These are phyloP conservation scores for Saturnispora ahearnii DNA, from an alignment of 805 yeast genomes.

Conservation along the genomic window DNA sequence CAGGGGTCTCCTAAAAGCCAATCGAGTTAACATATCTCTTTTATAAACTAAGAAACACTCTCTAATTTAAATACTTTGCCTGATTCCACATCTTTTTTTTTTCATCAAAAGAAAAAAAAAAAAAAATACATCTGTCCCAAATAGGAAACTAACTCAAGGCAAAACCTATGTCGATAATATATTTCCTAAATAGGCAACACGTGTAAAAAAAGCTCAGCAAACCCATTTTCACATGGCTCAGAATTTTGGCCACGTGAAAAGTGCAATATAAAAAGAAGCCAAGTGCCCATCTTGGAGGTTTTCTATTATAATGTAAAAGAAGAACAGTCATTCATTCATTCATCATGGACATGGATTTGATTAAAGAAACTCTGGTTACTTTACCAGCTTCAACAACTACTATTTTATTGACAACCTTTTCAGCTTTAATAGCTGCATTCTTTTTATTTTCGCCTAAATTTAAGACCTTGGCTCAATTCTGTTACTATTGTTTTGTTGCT, in stretches of 20 bases:
- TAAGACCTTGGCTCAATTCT: slow-evolving; percentile 25
- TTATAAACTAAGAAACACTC: not conserved
- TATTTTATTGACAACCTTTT: not conserved
- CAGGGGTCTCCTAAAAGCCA: not conserved
- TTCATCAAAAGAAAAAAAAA: no score
- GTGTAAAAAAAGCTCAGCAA: not conserved
- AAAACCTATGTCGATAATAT: not conserved
- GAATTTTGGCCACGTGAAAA: not conserved
- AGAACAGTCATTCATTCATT: not conserved
- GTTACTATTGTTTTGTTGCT: slow-evolving; percentile 48
- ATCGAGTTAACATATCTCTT: not conserved
- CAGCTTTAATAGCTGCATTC: not conserved
- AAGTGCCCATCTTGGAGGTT: not conserved
- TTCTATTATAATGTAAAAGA: not conserved
- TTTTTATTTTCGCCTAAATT: slow-evolving; percentile 12
- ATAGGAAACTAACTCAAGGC: not conserved
- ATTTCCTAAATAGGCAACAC: not conserved
- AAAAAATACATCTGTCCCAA: not conserved
- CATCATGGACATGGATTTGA: not conserved
- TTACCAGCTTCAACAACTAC: slow-evolving; percentile 8
- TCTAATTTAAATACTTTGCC: not conserved
- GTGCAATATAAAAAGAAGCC: not conserved
- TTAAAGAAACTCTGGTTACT: not conserved
- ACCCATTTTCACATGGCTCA: not conserved
- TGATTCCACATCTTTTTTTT: not conserved